These are phyloP conservation scores for Mycena indigotica DNA, from an alignment of 768 basidiomycete genomes.

Conservation along the genomic window DNA sequence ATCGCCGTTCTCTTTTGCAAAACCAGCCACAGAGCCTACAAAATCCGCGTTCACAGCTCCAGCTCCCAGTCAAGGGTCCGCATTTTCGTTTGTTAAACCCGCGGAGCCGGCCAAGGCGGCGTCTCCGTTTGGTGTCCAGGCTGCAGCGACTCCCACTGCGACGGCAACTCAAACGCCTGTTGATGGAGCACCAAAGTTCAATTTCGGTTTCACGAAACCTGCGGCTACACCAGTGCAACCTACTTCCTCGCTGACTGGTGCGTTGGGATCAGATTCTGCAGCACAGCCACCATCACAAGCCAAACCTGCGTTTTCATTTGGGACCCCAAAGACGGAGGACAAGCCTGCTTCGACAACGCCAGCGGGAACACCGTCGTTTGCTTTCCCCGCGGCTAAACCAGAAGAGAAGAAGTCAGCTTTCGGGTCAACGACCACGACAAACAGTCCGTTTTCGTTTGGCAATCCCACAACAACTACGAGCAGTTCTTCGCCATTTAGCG, in stretches of 20 bases:
- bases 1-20: constrained; percentile 2
- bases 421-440: background rate
- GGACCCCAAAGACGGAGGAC: background rate
- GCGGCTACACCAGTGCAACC: constrained; percentile 8
- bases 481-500: background rate
- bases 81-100: constrained; percentile 24
- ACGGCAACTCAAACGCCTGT: constrained; percentile 28
- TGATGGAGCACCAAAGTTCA: constrained; percentile 37
- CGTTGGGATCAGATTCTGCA: too few species aligned
- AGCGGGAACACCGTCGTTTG: background rate
- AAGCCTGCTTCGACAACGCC: constrained; percentile 2
- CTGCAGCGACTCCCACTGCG: constrained; percentile 24
- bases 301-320: constrained; percentile 18
- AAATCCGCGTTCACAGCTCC: background rate
- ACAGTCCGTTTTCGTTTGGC: background rate
- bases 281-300: too few species aligned
- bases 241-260: constrained; percentile 28
- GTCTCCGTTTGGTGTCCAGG: constrained; percentile 26
- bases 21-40: background rate
- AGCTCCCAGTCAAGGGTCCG: background rate
- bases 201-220: constrained; percentile 34
- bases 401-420: background rate
- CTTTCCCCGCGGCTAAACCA: background rate
- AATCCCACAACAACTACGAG: background rate
- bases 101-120: constrained; percentile 25